Base-by-base conservation (phyloP, 2,329 filamentous ascomycete genomes). In the Verticillium tricorpus region DNA sequence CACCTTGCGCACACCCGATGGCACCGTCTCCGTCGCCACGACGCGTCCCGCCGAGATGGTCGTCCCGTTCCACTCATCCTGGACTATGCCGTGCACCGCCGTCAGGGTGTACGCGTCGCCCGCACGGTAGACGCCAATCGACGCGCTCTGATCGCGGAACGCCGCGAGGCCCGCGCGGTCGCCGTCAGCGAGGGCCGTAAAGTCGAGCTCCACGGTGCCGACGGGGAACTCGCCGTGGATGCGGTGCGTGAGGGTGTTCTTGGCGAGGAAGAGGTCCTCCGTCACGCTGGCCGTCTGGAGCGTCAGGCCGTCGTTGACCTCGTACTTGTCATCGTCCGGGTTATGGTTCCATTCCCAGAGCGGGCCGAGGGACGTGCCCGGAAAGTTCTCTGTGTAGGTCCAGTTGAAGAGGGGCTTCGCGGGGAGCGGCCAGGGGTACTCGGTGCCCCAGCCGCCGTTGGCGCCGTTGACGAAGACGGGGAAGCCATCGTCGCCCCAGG, bases 281-380 rank as follows among this genome's bases (percentile, higher is more conserved):
- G 84, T 87, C 1, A 85, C 76, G 0, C 79, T 82, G 1, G 80
- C 80, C 2, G 84, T 80, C 32, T 69, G 72, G 1, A 87, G 73
- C 0, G 73, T 76, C 2, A 87, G 67, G 2, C 81, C 79, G 34
- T 78, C 72, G 50, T 74, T 69, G 12, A 85, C 73, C 1, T 67
- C 69, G 66, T 72, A 87, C 9, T 77, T 80, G 11, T 69, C 72
- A 1, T 71, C 75, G 61, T 87, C 82, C 0, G 85, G 85, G 68
- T 87, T 86, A 65, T 87, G 85, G 67, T 87, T 88, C 84, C 84
- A 87, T 69, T 87, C 84, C 81, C 82, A 87, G 2, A 78, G 72
- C 0, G 76, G 74, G 7, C 73, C 69, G 1, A 87, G 73, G 0
- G 70, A 64, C 0, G 71, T 67, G 0, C 78, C 80, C 0, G 64